Percentiles rank a stretch among this genome's conserved stretches.
These are phyloP conservation scores for Triangularia setosa DNA, from an alignment of 2,329 filamentous ascomycete species.

Conservation along the genomic window DNA sequence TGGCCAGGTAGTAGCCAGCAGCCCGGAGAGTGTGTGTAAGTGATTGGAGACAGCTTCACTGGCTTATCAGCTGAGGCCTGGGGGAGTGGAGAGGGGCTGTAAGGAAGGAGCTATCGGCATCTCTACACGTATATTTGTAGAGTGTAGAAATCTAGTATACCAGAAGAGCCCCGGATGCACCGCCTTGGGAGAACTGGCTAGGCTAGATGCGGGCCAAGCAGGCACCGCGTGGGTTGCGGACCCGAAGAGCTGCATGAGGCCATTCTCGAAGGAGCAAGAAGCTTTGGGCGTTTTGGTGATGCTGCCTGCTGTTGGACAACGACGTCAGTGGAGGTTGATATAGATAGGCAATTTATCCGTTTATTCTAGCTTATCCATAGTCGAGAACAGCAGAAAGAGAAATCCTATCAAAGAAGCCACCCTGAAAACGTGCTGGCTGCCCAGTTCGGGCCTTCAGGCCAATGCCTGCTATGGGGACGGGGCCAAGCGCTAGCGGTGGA, in stretches of 20 bases:
- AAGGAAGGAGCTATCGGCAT: not conserved
- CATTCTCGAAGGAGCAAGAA: slow-evolving; percentile 5
- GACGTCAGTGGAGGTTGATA: not conserved
- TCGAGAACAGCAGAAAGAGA: not conserved
- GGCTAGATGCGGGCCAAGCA: not conserved
- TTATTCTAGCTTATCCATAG: no score
- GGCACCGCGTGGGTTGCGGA: slow-evolving; percentile 3
- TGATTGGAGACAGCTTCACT: not conserved
- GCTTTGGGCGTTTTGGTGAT: not conserved
- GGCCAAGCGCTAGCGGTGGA: not conserved
- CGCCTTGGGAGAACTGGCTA: not conserved
- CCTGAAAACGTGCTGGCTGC: not conserved
- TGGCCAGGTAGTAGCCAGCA: no score
- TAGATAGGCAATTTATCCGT: not conserved
- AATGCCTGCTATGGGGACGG: not conserved
- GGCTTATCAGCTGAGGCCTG: slow-evolving; percentile 2
- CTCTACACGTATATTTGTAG: not conserved
- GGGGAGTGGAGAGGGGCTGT: slow-evolving; percentile 1
- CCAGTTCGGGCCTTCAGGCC: not conserved
- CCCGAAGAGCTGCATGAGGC: slow-evolving; percentile 3
- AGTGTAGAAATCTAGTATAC: no score
- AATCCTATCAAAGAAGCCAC: not conserved
- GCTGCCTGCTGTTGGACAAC: not conserved
- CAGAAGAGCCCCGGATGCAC: not conserved
- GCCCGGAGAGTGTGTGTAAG: not conserved